Evolutionary conservation across 2,329 filamentous ascomycete genomes (phyloP).

Genomic region (Zalaria sp.): DNA sequence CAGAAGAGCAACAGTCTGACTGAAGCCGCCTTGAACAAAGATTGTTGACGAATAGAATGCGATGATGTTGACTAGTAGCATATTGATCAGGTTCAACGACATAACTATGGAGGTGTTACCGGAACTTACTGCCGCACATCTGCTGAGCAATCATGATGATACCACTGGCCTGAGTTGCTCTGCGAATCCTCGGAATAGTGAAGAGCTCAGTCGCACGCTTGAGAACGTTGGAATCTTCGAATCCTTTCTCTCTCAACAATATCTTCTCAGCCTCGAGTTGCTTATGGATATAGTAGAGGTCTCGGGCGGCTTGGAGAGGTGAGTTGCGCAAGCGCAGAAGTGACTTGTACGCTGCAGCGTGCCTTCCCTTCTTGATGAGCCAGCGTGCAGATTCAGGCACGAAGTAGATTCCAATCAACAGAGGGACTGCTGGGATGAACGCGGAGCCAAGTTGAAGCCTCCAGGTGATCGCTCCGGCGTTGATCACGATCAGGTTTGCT

Average conservation of each 20-base stretch:
- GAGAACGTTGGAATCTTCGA: conserved; percentile 16
- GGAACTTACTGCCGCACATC: conserved; percentile 7
- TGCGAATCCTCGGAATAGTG: conserved; percentile 13
- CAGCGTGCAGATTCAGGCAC: conserved; percentile 14
- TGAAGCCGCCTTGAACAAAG: conserved; percentile 13
- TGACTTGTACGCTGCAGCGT: conserved; percentile 8
- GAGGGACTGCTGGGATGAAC: conserved; percentile 49
- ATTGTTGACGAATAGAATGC: conserved; percentile 17
- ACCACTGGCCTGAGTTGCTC: conserved; percentile 15
- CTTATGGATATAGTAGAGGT: conserved; percentile 11
- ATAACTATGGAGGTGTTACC: no score
- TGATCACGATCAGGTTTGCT: conserved; percentile 45
- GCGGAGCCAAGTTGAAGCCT: conserved; percentile 47
- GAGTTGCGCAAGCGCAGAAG: conserved; percentile 2
- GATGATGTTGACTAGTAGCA: conserved; percentile 13
- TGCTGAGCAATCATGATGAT: conserved; percentile 21
- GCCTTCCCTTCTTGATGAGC: conserved; percentile 12
- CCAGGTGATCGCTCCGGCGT: conserved; percentile 45
- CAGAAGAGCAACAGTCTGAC: conserved; percentile 10
- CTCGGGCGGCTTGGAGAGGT: conserved; percentile 9
- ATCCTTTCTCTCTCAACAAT: neutral
- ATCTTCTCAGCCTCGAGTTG: conserved; percentile 8
- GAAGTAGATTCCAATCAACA: conserved; percentile 43
- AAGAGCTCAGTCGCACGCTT: conserved; percentile 35
- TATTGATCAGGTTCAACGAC: neutral